Percentiles rank a stretch among this genome's conserved stretches.
These are phyloP conservation scores for Papiliotrema fonsecae DNA, from an alignment of 1,284 basidiomycete genomes.

Conservation along the genomic window DNA sequence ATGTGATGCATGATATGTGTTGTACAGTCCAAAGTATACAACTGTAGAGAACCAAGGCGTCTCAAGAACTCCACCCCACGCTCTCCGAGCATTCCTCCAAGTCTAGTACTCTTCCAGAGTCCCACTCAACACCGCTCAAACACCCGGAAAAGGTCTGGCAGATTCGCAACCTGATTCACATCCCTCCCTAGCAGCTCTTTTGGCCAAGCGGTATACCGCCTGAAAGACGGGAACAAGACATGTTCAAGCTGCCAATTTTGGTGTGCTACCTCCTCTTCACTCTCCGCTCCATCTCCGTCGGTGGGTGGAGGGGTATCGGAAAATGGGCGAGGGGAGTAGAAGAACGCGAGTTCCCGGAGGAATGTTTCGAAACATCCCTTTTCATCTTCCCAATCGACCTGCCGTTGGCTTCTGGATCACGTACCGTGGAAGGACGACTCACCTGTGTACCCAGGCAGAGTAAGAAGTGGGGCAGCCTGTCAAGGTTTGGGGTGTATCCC, in stretches of 20 bases:
- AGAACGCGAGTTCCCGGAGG: slow-evolving; percentile 82
- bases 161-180: slow-evolving; percentile 75
- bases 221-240: slow-evolving; percentile 74
- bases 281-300: slow-evolving; percentile 18
- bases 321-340: slow-evolving; percentile 66
- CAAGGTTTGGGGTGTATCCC: slow-evolving; percentile 79
- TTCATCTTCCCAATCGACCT: slow-evolving; percentile 88
- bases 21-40: not conserved
- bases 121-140: slow-evolving; percentile 71
- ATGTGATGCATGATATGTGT: slow-evolving; percentile 1
- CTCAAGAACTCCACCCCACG: no score
- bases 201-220: slow-evolving; percentile 66
- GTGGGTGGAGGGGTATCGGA: slow-evolving; percentile 15
- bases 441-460: slow-evolving; percentile 83
- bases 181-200: slow-evolving; percentile 55
- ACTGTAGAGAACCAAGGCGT: no score
- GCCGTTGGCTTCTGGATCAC: slow-evolving; percentile 4
- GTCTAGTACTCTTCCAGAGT: not conserved
- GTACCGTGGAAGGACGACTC: slow-evolving; percentile 27
- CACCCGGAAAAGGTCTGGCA: slow-evolving; percentile 83
- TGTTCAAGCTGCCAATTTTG: slow-evolving; percentile 82
- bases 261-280: slow-evolving; percentile 44
- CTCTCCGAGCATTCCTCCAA: no score
- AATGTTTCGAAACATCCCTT: slow-evolving; percentile 78
- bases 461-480: slow-evolving; percentile 75